Percentiles rank a stretch among this genome's conserved stretches.
Evolutionary conservation across 352 stramenopile species (phyloP).

Genomic region (Pythium dissimile): DNA sequence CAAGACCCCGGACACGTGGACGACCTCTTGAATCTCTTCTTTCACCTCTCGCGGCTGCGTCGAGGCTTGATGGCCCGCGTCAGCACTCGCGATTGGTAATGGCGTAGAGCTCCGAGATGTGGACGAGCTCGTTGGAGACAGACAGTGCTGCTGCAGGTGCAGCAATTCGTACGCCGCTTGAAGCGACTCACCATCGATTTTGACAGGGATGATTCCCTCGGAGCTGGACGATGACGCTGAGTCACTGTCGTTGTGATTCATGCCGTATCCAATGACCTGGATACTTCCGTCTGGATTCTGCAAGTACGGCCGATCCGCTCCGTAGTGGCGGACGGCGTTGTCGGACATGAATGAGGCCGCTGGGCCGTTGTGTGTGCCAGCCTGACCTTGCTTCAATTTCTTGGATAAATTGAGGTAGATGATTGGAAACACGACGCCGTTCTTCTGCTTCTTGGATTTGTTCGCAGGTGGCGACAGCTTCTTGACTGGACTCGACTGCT

Average conservation of each 20-base stretch:
- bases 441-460: conserved; percentile 49
- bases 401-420: conserved; percentile 82
- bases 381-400: conserved; percentile 38
- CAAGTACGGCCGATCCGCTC: conserved; percentile 1
- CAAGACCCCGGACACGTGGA: neutral
- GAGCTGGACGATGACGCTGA: conserved; percentile 13
- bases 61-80: neutral
- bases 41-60: neutral
- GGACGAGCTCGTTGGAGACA: conserved; percentile 3
- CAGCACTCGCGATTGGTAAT: neutral
- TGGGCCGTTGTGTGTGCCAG: neutral
- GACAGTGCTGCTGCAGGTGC: conserved; percentile 35
- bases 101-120: conserved; percentile 16
- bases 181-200: conserved; percentile 62
- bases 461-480: conserved; percentile 31
- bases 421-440: conserved; percentile 53
- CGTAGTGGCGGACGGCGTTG: conserved; percentile 10
- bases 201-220: conserved; percentile 29
- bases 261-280: conserved; percentile 4
- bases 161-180: conserved; percentile 69
- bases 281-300: conserved; percentile 14
- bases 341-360: conserved; percentile 1
- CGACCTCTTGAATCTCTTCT: neutral
- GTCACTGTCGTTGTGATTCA: conserved; percentile 15
- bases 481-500: conserved; percentile 20